Percentiles rank a stretch among this genome's conserved stretches.
Conservation (phyloP, 2,329 filamentous ascomycete genomes). For the Colletotrichum karsti region DNA sequence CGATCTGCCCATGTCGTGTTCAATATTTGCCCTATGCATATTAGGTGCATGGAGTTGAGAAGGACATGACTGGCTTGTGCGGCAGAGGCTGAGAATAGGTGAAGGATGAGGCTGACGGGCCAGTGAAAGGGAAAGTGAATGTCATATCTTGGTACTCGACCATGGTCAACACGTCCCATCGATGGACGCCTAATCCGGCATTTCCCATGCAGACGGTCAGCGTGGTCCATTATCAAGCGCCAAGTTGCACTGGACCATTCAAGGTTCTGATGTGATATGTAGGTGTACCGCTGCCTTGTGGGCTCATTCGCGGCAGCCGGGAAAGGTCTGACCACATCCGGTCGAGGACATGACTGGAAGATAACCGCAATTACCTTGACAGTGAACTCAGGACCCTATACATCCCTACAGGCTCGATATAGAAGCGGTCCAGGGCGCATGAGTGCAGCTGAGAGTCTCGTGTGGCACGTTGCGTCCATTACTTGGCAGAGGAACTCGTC, state of each 20-base stretch:
- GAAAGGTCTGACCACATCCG: slow-evolving; percentile 6
- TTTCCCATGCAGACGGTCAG: slow-evolving; percentile 13
- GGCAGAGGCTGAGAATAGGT: slow-evolving; percentile 15
- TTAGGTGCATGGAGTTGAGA: neutral
- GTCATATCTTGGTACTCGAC: slow-evolving; percentile 4
- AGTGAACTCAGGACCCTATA: neutral
- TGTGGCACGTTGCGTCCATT: neutral
- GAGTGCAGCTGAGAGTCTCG: neutral
- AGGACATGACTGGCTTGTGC: slow-evolving; percentile 1
- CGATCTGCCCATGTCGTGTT: neutral
- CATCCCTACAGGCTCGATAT: neutral
- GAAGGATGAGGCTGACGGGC: slow-evolving; percentile 24
- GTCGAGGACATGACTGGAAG: neutral
- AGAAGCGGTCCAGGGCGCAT: neutral
- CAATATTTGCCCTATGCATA: slow-evolving; percentile 8
- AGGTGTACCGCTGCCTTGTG: neutral
- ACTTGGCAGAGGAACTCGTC: neutral
- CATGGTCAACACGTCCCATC: neutral
- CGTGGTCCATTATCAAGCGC: neutral
- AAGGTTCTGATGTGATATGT: slow-evolving; percentile 6
- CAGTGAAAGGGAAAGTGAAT: neutral
- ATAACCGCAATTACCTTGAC: neutral
- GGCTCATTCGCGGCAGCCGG: neutral
- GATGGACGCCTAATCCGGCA: slow-evolving; percentile 10
- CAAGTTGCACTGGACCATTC: slow-evolving; percentile 1